These are phyloP conservation scores for Juglanconis juglandina DNA, from an alignment of 2,329 filamentous ascomycete species.

Conservation along the genomic window DNA sequence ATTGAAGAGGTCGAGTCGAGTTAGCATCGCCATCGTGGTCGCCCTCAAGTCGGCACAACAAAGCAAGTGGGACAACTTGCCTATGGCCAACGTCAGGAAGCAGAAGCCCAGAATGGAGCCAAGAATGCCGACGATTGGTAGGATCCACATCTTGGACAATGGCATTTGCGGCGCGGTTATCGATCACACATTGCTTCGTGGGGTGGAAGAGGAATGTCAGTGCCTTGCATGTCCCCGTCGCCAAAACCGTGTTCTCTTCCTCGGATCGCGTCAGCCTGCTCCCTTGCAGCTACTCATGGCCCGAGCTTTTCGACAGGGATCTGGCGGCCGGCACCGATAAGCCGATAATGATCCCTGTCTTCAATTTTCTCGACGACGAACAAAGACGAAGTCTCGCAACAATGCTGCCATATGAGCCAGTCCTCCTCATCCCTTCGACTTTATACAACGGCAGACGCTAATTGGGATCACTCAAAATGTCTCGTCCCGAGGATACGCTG, in stretches of 20 bases:
- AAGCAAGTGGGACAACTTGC: conserved; percentile 40
- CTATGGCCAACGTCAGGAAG: conserved; percentile 92
- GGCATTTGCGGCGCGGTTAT: neutral
- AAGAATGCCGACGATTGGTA: conserved; percentile 85
- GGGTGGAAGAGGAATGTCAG: conserved; percentile 1
- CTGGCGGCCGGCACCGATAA: neutral
- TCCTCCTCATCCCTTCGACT: neutral
- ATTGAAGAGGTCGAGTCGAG: neutral
- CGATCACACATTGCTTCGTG: neutral
- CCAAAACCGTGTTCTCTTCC: conserved; percentile 14
- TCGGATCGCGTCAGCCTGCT: conserved; percentile 12
- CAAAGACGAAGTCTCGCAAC: neutral
- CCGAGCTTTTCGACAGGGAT: neutral
- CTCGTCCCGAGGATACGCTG: conserved; percentile 93
- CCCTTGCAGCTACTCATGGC: neutral
- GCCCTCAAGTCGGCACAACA: neutral
- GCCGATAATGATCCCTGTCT: neutral
- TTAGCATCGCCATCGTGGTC: conserved; percentile 3
- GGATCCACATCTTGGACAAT: conserved; percentile 75
- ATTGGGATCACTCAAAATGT: conserved; percentile 56
- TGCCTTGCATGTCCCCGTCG: neutral
- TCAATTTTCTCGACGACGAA: neutral
- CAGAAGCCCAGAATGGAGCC: conserved; percentile 85
- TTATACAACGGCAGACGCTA: neutral
- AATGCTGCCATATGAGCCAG: neutral